phyloP scores from a whole-genome alignment of 768 basidiomycete genomes.

The Pisolithus marmoratus region DNA sequence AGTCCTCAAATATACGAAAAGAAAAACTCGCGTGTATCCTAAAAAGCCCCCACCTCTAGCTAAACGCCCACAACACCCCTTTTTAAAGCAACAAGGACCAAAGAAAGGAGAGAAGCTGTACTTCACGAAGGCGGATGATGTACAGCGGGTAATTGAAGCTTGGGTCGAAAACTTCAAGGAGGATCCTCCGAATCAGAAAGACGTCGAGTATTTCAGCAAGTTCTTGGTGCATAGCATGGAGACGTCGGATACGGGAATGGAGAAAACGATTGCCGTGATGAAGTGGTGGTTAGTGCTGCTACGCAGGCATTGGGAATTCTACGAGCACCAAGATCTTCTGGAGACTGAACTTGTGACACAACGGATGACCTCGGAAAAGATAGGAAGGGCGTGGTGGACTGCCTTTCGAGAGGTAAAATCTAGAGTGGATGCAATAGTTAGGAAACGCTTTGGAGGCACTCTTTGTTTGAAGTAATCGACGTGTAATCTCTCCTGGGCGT shows the following conservation, averaged over 20 bases:
- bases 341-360: conserved; percentile 28
- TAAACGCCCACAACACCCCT: conserved; percentile 40
- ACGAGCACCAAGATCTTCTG: conserved; percentile 36
- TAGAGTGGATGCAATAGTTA: conserved; percentile 58
- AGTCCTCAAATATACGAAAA: conserved; percentile 41
- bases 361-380: conserved; percentile 31
- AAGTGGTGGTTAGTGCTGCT: conserved; percentile 80
- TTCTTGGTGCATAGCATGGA: conserved; percentile 69
- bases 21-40: conserved; percentile 33
- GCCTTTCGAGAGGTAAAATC: conserved; percentile 66
- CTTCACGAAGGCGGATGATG: conserved; percentile 63
- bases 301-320: conserved; percentile 54
- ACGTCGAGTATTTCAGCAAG: conserved; percentile 69
- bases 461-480: conserved; percentile 49
- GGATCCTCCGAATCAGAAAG: conserved; percentile 63
- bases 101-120: conserved; percentile 47
- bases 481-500: not conserved
- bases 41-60: conserved; percentile 55
- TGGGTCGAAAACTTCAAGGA: conserved; percentile 69
- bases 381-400: conserved; percentile 78
- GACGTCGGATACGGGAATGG: conserved; percentile 61
- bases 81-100: conserved; percentile 51
- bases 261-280: conserved; percentile 64
- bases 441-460: conserved; percentile 67
- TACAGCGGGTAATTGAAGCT: conserved; percentile 62